These are phyloP conservation scores for Yamadazyma sp. DNA, from an alignment of 1,139 yeast genomes.

Conservation along the genomic window DNA sequence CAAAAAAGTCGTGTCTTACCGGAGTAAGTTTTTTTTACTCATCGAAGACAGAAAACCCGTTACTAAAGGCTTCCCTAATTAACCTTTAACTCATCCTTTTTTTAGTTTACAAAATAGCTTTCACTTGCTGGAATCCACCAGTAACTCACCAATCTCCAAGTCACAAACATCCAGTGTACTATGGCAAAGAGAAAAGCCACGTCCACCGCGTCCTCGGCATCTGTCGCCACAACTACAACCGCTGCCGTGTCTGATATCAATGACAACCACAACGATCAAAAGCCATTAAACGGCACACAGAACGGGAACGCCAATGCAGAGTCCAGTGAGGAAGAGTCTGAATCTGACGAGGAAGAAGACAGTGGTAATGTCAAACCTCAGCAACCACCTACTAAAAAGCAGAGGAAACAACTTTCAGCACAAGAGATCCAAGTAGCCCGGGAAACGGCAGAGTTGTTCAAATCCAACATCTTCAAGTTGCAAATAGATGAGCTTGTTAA, in stretches of 20 bases:
- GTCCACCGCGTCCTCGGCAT: neutral
- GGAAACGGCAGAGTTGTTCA: constrained; percentile 91
- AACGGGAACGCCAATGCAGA: constrained; percentile 16
- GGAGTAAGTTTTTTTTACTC: constrained; percentile 11
- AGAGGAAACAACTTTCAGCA: constrained; percentile 54
- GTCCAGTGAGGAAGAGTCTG: constrained; percentile 1
- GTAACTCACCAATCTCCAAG: neutral
- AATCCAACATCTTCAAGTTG: constrained; percentile 88
- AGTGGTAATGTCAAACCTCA: constrained; percentile 3
- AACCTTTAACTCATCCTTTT: neutral
- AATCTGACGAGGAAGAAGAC: constrained; percentile 11
- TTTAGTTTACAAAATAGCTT: neutral
- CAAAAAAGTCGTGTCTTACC: constrained; percentile 4
- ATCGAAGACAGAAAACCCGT: constrained; percentile 8
- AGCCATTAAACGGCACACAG: constrained; percentile 11
- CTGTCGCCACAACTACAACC: neutral
- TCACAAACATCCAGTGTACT: neutral
- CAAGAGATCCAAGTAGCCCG: constrained; percentile 89
- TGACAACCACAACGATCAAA: neutral
- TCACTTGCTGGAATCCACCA: neutral
- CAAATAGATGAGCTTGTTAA: constrained; percentile 88
- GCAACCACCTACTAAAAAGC: constrained; percentile 30
- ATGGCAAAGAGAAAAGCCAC: constrained; percentile 13
- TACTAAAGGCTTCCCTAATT: neutral
- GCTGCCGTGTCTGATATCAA: neutral